These are phyloP conservation scores for Orbilia ellipsospora DNA, from an alignment of 2,329 filamentous ascomycete species.

Conservation along the genomic window DNA sequence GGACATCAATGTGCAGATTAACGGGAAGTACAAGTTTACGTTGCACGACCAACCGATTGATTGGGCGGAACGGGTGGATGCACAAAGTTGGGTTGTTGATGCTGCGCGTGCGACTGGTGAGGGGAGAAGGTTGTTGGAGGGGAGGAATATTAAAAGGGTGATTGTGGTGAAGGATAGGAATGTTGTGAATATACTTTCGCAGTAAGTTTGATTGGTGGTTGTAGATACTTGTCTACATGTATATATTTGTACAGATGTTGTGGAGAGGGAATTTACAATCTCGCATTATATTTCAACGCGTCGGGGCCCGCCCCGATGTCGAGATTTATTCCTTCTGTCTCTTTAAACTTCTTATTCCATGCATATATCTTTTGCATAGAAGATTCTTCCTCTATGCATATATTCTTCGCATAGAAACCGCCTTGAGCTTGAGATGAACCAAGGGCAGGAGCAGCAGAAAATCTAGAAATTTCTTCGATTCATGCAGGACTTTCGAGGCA, in stretches of 20 bases:
- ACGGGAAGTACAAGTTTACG: slow-evolving; percentile 79
- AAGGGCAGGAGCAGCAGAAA: too few relatives aligned
- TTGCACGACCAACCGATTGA: slow-evolving; percentile 69
- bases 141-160: slow-evolving; percentile 70
- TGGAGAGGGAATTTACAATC: background rate
- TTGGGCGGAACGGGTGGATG: slow-evolving; percentile 63
- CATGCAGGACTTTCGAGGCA: slow-evolving; percentile 17
- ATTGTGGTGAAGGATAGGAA: slow-evolving; percentile 75
- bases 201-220: slow-evolving; percentile 61
- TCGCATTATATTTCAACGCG: background rate
- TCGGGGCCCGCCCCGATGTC: background rate
- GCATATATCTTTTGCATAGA: background rate
- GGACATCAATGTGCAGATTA: slow-evolving; percentile 77
- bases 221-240: slow-evolving; percentile 36
- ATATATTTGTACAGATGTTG: slow-evolving; percentile 8
- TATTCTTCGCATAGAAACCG: too few relatives aligned
- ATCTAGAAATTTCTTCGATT: too few relatives aligned
- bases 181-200: slow-evolving; percentile 77
- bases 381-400: background rate
- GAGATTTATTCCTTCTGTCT: background rate
- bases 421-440: too few relatives aligned
- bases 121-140: slow-evolving; percentile 68
- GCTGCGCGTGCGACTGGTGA: slow-evolving; percentile 72
- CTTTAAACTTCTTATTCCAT: background rate
- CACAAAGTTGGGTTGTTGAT: slow-evolving; percentile 72